Evolutionary conservation across 225 moss, liverwort and hornwort genomes (phyloP), one percentile per base, ranked within the genome.

Genomic region (Straminergon stramineum): DNA sequence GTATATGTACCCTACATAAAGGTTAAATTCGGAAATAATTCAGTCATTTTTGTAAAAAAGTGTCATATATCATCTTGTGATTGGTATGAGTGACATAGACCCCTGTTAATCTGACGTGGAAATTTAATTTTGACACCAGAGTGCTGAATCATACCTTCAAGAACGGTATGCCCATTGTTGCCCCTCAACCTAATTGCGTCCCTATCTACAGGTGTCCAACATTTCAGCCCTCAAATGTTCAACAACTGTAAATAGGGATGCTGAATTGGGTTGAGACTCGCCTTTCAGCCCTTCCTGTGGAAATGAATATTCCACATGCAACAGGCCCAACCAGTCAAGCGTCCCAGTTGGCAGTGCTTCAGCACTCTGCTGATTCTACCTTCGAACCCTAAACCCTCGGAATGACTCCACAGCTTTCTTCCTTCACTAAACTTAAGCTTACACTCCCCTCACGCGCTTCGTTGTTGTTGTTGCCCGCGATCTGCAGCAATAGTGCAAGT

Each of bases 361-460:
- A 19, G 55, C 69, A 13, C 53, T 52, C 34, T 58, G 55, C 45
- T 13, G 22, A 88, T 82, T 62, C 75, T 65, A 24, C 65, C 41
- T 62, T 28, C 68, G 30, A 91, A 78, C 89, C 91, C 91, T 89
- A 89, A 91, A 89, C 89, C 91, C 91, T 76, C 32, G n/a, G 79
- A 81, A 31, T 15, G n/a, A 5, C 52, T 74, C 11, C 60, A 13
- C 82, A 89, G 45, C 53, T 51, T 23, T 7, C 80, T 11, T 37
- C 43, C 65, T 81, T 75, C 74, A 30, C 41, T 41, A 18, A 41
- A 19, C 41, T 41, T 41, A 18, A 41, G 13, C 41, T 41, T 27
- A 8, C 81, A 30, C 83, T 14, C 56, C 37, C 74, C 82, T 75
- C 75, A 17, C 69, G 43, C 84, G 17, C 52, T 13, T 87, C 16